Evolutionary conservation across 2,329 filamentous ascomycete genomes (phyloP).

Genomic region (Colletotrichum sp.): DNA sequence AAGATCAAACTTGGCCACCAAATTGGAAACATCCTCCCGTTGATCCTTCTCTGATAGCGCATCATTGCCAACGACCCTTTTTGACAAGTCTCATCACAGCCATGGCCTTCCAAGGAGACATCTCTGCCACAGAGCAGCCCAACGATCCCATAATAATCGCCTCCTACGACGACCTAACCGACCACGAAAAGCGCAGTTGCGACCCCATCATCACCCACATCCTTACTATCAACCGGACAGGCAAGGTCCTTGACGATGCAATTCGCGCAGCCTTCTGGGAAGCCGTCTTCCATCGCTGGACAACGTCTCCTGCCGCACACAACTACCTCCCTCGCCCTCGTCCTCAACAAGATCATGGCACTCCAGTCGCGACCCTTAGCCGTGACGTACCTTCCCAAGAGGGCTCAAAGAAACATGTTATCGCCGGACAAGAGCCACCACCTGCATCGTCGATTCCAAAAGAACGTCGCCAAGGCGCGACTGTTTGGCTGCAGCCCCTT

Average conservation of each 20-base stretch:
- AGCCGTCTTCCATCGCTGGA: background rate
- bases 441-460: background rate
- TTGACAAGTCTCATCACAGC: background rate
- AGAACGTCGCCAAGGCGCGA: background rate
- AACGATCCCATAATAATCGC: background rate
- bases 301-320: background rate
- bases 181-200: background rate
- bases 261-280: background rate
- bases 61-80: background rate
- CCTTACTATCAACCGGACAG: background rate
- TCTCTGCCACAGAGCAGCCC: background rate
- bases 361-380: background rate
- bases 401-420: background rate
- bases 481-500: background rate
- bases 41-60: background rate
- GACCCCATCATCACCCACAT: background rate
- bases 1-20: background rate
- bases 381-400: background rate
- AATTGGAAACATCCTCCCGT: background rate
- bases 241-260: background rate
- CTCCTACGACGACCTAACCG: background rate
- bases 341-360: background rate
- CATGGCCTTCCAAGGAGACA: background rate
- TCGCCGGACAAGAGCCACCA: accelerated
- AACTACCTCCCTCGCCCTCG: background rate